A percentile compares a stretch with the other conserved stretches of the same genome.
Evolutionary conservation across 352 stramenopile genomes (phyloP).

Genomic region (Pythium pyrilobum): DNA sequence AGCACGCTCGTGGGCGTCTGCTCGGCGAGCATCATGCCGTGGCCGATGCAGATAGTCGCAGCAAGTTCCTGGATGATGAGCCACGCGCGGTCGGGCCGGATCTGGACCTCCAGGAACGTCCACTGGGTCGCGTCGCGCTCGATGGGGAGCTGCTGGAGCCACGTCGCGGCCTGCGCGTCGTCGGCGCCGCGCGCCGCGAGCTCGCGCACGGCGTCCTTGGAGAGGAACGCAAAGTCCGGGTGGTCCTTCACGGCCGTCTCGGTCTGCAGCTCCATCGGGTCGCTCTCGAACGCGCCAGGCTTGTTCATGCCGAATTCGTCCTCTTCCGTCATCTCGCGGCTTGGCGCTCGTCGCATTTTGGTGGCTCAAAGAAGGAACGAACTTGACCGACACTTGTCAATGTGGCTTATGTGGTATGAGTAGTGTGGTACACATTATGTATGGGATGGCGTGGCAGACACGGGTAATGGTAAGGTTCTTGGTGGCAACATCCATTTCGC

Average conservation of each 20-base stretch:
- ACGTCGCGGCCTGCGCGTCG: constrained; percentile 26
- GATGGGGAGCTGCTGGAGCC: constrained; percentile 50
- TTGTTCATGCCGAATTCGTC: constrained; percentile 70
- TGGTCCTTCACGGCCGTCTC: constrained; percentile 56
- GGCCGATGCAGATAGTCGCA: constrained; percentile 69
- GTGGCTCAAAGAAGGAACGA: not conserved
- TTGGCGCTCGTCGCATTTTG: constrained; percentile 1
- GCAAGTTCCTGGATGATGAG: constrained; percentile 75
- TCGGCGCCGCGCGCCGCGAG: constrained; percentile 6
- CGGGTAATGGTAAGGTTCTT: not conserved
- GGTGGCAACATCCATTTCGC: no score
- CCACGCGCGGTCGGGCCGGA: constrained; percentile 69
- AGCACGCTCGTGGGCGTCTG: constrained; percentile 52
- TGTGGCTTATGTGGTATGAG: constrained; percentile 1
- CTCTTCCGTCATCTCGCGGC: constrained; percentile 36
- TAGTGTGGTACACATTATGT: constrained; percentile 7
- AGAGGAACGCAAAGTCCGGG: constrained; percentile 59
- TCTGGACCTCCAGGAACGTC: constrained; percentile 63
- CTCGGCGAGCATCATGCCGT: constrained; percentile 58
- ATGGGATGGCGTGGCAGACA: not conserved
- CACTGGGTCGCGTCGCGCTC: constrained; percentile 60
- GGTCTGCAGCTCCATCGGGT: constrained; percentile 60
- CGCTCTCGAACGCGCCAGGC: constrained; percentile 41
- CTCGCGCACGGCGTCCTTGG: constrained; percentile 25
- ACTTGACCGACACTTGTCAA: no score